Conservation (phyloP, 192 early-diverging fungal species). For the Coemansia sp. region DNA sequence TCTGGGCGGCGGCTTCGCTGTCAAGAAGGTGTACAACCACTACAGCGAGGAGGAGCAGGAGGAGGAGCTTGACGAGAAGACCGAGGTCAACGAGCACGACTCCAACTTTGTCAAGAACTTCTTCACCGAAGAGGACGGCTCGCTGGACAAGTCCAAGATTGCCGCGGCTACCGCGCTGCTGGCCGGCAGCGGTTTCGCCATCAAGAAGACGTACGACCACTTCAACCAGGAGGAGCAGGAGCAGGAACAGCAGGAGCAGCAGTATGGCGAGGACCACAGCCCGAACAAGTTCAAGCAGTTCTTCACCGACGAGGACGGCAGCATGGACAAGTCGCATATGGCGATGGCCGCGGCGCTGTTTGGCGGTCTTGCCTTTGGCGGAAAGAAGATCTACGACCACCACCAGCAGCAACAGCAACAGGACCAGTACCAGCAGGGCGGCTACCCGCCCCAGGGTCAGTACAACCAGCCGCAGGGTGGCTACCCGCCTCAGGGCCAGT, state of each 20-base stretch:
- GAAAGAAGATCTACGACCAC: slow-evolving; percentile 29
- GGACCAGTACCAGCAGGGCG: slow-evolving; percentile 12
- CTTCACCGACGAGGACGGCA: slow-evolving; percentile 26
- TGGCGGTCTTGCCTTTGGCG: slow-evolving; percentile 10
- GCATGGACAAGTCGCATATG: slow-evolving; percentile 26
- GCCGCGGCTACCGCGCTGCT: slow-evolving; percentile 1
- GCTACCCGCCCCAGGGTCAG: neutral
- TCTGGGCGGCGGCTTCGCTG: slow-evolving; percentile 8
- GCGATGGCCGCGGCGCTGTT: slow-evolving; percentile 15
- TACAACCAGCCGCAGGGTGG: neutral
- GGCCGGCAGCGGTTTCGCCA: slow-evolving; percentile 5
- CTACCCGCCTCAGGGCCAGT: neutral
- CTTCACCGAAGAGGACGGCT: slow-evolving; percentile 19
- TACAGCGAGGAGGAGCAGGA: slow-evolving; percentile 7
- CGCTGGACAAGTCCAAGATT: slow-evolving; percentile 22
- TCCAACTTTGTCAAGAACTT: slow-evolving; percentile 14
- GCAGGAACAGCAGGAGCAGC: slow-evolving; percentile 2
- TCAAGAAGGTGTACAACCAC: slow-evolving; percentile 16
- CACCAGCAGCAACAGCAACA: slow-evolving; percentile 10
- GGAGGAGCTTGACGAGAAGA: slow-evolving; percentile 7
- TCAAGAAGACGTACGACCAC: slow-evolving; percentile 19
- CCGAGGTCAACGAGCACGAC: slow-evolving; percentile 2
- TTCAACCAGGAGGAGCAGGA: slow-evolving; percentile 11
- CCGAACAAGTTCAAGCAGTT: slow-evolving; percentile 15
- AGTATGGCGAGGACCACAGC: slow-evolving; percentile 5